Evolutionary conservation across 345 rosid species (phyloP), one percentile per base, ranked within the genome.

Genomic region (Gossypium herbaceum): DNA sequence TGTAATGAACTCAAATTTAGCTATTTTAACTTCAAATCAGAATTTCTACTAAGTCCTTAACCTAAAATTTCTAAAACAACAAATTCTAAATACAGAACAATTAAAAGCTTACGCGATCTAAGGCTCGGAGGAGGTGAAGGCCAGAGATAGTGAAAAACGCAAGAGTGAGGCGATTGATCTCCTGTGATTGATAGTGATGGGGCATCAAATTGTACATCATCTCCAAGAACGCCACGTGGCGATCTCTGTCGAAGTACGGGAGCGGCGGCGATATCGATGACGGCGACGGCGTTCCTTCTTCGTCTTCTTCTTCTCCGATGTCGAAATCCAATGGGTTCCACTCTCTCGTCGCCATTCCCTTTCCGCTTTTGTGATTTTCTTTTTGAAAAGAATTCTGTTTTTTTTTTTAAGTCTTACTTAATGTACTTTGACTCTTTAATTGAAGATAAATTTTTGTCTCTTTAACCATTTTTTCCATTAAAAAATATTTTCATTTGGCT

Each of bases 141-240:
- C 96, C 94, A 43, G 94, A 95, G 86, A 95, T 83, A 61, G 79
- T 84, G 80, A 91, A 91, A 79, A 90, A 86, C 59, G 97, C 94
- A 57, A 95, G 97, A 5, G 98, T 90, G 68, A 95, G 86, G 63
- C 83, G 97, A 78, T 89, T 93, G 89, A 88, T 87, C 90, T 95
- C 99, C 82, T 91, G 97, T 0, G 88, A 73, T 82, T 95, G 97
- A 52, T 89, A 90, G 55, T 87, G 81, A 59, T 73, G n/a, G 0
- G 98, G 94, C 66, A 95, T 71, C 86, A 90, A 39, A 77, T 85
- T 81, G 81, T 89, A 91, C 97, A 91, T 89, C 99, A 90, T 90
- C 88, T 81, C 72, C 63, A 90, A 64, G 85, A 56, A 95, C 44
- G 79, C 34, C 78, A 88, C 84, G 85, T 93, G 99, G 48, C 80